These are phyloP conservation scores for Cucurbita argyrosperma DNA, from an alignment of 306 rosid species.

Conservation along the genomic window DNA sequence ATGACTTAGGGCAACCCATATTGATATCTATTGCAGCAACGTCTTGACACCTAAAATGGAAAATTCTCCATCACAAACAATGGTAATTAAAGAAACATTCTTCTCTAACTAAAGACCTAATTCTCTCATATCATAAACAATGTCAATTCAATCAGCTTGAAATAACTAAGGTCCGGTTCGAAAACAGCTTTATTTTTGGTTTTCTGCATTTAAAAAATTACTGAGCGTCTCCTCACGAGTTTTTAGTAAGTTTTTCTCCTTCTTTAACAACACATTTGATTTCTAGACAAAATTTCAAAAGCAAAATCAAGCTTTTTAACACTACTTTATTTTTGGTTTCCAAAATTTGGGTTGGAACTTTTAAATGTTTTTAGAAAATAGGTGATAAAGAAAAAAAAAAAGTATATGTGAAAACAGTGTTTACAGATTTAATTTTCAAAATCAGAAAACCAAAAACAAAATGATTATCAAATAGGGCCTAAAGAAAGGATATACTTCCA, in stretches of 20 bases:
- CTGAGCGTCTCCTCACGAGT: neutral
- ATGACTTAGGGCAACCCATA: slow-evolving; percentile 91
- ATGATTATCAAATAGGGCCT: neutral
- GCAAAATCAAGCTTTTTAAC: neutral
- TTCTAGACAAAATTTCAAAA: neutral
- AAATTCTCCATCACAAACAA: neutral
- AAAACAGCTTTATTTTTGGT: too few relatives aligned
- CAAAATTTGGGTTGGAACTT: neutral
- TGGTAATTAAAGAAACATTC: neutral
- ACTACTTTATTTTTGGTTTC: neutral
- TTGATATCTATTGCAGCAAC: slow-evolving; percentile 84
- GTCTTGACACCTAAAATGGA: slow-evolving; percentile 47
- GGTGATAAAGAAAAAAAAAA: too few relatives aligned
- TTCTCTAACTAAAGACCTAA: neutral
- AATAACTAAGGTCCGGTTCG: neutral
- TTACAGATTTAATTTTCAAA: neutral
- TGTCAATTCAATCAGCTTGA: neutral
- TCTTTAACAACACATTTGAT: neutral
- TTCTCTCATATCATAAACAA: neutral
- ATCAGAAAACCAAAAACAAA: too few relatives aligned
- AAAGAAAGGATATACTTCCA: neutral
- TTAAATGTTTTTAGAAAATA: neutral
- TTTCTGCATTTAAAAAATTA: too few relatives aligned
- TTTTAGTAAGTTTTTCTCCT: neutral
- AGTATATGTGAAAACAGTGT: neutral